Base-by-base conservation (phyloP, 2,329 filamentous ascomycete species). In the Aphanocladium album region DNA sequence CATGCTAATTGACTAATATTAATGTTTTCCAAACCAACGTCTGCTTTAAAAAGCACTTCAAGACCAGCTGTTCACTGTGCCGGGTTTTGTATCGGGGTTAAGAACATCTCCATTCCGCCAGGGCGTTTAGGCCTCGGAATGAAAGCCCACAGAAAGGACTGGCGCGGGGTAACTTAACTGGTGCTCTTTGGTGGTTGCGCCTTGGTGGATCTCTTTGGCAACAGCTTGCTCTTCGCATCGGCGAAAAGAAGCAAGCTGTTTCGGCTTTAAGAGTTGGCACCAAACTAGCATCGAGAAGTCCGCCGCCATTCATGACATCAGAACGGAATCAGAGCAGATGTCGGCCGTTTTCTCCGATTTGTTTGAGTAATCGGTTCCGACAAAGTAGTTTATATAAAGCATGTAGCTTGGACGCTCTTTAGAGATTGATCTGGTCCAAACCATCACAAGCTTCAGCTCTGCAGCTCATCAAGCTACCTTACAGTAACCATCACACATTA, bases 241-340 rank as follows among this genome's bases (percentile, higher is more conserved):
- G 27, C 53, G 23, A 27, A 35, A 35, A 41, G n/a, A 33, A 17
- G 41, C 30, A 53, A 21, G 50, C 23, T 49, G n/a, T 41, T 23
- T 59, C 56, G 56, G 47, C 35, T 23, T 59, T 59, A 52, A 52
- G 56, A 45, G 33, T 11, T 11, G n/a, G 37, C 37, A 39, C 16
- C 17, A 33, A 27, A 49, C 17, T 50, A 30, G 21, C 17, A 27
- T 35, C 5, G 19, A 8, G 8, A 37, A 53, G 2, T 27, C 49
- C 39, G 25, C 49, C 39, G 25, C 27, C 39, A 27, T 37, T 19
- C 25, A 46, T 59, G 57, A 59, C 57, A 59, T 59, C 47, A 59
- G 11, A 17, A n/a, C n/a, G n/a, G 21, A 11, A 45, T 2, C 25
- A 9, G 16, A n/a, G 14, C 37, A 52, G 9, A 21, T 14, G 7